A percentile compares a stretch with the other conserved stretches of the same genome.
These are phyloP conservation scores for Malassezia furfur DNA, from an alignment of 1,284 basidiomycete genomes.

Conservation along the genomic window DNA sequence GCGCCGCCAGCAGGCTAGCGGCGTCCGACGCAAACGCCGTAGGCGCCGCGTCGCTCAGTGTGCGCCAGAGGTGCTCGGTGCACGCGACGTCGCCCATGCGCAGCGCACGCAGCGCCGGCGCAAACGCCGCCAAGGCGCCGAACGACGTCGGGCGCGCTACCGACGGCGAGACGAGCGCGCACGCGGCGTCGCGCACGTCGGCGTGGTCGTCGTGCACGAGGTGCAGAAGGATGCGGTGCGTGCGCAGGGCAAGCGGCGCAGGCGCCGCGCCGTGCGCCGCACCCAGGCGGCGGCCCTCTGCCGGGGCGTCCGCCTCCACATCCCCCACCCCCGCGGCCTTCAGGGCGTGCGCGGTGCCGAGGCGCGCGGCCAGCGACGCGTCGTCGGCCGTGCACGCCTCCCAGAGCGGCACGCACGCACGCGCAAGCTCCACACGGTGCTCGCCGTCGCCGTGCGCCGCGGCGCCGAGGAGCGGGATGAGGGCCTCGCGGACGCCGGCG, in stretches of 20 bases:
- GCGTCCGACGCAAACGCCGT: not conserved
- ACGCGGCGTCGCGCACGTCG: conserved; percentile 10
- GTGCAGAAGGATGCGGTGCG: not conserved
- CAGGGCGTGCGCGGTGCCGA: conserved; percentile 8
- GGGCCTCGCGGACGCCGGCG: conserved; percentile 26
- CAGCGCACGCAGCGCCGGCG: not conserved
- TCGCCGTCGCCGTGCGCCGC: not conserved
- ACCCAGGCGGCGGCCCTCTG: too few species aligned
- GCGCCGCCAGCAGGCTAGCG: too few species aligned
- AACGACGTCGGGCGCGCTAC: not conserved
- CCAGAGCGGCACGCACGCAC: conserved; percentile 4
- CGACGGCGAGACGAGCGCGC: not conserved
- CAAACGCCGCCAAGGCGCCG: not conserved
- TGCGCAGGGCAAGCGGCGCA: too few species aligned
- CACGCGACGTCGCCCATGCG: conserved; percentile 2
- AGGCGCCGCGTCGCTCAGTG: not conserved
- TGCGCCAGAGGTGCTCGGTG: conserved; percentile 6
- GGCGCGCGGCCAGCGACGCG: conserved; percentile 1
- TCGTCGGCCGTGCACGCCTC: conserved; percentile 4
- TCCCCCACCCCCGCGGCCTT: too few species aligned
- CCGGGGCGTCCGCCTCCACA: too few species aligned
- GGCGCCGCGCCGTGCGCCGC: too few species aligned
- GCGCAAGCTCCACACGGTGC: not conserved
- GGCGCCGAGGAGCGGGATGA: conserved; percentile 20
- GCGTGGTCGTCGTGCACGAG: conserved; percentile 15